Evolutionary conservation across 2,329 filamentous ascomycete species (phyloP).

Genomic region (Colletotrichum sp.): DNA sequence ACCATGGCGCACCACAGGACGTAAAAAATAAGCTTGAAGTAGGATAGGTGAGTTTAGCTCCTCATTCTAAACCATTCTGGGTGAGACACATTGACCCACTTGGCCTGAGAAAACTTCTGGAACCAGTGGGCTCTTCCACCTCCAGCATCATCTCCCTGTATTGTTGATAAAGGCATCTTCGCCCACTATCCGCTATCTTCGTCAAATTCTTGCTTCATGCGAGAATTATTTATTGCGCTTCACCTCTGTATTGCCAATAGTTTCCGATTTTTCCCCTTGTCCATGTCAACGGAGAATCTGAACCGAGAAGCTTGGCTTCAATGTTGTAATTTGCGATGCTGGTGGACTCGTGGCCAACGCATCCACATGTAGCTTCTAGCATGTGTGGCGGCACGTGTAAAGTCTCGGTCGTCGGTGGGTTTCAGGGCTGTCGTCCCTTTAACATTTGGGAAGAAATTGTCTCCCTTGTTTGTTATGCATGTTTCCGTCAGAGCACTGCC

Average conservation of each 20-base stretch:
- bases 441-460: not conserved
- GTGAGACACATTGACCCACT: constrained; percentile 4
- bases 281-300: not conserved
- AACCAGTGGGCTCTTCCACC: not conserved
- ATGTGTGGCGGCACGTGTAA: not conserved
- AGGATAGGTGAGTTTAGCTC: not conserved
- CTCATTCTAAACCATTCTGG: not conserved
- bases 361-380: not conserved
- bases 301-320: not conserved
- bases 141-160: not conserved
- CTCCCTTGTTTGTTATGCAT: not conserved
- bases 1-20: not conserved
- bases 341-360: not conserved
- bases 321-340: not conserved
- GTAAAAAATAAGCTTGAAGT: constrained; percentile 5
- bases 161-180: not conserved
- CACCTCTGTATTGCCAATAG: not conserved
- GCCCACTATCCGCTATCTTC: not conserved
- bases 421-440: not conserved
- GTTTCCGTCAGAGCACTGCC: not conserved
- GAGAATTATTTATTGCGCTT: not conserved
- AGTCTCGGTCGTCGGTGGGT: not conserved
- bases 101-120: not conserved
- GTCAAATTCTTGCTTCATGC: not conserved
- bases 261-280: not conserved